Evolutionary conservation across 306 rosid species (phyloP).

Genomic region (Crataegus laevigata): DNA sequence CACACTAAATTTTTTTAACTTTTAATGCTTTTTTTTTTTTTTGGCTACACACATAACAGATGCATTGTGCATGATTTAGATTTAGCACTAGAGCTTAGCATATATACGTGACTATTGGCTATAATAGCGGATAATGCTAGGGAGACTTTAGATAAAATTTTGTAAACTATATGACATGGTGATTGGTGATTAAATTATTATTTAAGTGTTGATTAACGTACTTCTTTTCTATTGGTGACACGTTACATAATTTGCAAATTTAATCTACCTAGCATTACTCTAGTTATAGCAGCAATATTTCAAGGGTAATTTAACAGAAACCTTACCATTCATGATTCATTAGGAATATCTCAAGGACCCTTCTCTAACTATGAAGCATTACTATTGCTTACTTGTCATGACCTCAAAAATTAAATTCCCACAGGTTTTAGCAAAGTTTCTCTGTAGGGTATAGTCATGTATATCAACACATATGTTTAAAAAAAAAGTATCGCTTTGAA

Average conservation of each 20-base stretch:
- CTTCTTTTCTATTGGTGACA: no score
- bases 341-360: neutral
- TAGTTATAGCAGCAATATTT: neutral
- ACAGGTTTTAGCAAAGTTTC: neutral
- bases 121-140: neutral
- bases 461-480: neutral
- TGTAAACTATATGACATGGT: no score
- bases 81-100: neutral
- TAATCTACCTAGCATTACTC: no score
- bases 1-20: neutral
- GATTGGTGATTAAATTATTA: no score
- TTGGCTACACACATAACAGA: neutral
- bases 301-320: neutral
- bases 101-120: neutral
- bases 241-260: no score
- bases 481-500: neutral
- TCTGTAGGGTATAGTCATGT: neutral
- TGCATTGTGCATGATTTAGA: neutral
- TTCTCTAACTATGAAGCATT: neutral
- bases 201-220: no score
- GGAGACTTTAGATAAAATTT: no score
- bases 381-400: neutral
- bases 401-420: neutral
- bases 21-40: neutral
- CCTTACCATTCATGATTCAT: neutral